Base-by-base conservation (phyloP, 305 asterid genomes). In the Plantago coronopus region DNA sequence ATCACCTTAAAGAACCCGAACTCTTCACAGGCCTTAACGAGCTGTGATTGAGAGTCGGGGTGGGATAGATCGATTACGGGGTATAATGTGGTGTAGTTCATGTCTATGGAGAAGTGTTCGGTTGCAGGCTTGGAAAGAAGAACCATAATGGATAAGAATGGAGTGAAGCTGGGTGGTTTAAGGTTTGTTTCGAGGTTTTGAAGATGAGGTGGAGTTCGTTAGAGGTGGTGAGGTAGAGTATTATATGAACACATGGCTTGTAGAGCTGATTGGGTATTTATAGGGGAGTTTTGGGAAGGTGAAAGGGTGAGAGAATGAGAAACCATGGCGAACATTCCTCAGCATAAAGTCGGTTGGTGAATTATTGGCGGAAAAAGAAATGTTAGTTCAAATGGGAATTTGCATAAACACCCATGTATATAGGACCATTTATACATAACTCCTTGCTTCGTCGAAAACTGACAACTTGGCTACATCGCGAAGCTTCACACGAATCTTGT, bases 1-100 rank as follows among this genome's bases (percentile, higher is more conserved):
- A 81, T 55, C 21, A 89, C 78, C 59, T 89, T 89, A 65, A 87
- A 87, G 93, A 89, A 89, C 0, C 97, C 97, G 65, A 82, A 80
- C 47, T 89, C 95, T 53, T 81, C 79, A 71, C 96, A 89, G 59
- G 97, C 97, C 40, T 74, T 76, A 1, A 89, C 88, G 29, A 89
- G 80, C 59, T 67, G 88, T 54, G 81, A 63, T 40, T 72, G 81
- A 1, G 86, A 71, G 65, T 85, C 95, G 6, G 95, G 88, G 9
- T 78, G 59, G 0, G 95, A 83, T 61, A 89, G 95, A 85, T 89
- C 97, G 3, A 89, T 74, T 20, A 53, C 74, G 7, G 73, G 78
- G 76, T 72, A 62, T 11, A 82, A 73, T 72, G 86, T 47, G 53
- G 63, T 42, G 65, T 62, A 59, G 53, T 56, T 70, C 22, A 53